Percentiles rank a stretch among this genome's conserved stretches.
phyloP scores from a whole-genome alignment of 805 yeast species.

The Cyberlindnera lachancei region DNA sequence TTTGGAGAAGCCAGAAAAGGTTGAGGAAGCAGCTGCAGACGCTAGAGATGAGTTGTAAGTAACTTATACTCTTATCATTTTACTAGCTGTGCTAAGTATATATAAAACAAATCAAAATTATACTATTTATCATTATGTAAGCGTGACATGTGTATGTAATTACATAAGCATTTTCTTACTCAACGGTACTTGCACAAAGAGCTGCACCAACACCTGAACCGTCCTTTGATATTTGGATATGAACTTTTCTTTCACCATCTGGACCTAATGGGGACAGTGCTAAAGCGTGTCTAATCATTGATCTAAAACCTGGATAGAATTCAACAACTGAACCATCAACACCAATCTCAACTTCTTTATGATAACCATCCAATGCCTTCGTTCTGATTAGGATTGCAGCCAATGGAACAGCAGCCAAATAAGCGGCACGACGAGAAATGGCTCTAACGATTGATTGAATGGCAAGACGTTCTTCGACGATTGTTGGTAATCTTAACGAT shows the following conservation, averaged over 20 bases:
- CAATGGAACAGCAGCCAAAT: slow-evolving; percentile 79
- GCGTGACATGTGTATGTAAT: too few species aligned
- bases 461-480: slow-evolving; percentile 61
- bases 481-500: slow-evolving; percentile 61
- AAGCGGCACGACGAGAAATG: slow-evolving; percentile 84
- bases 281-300: slow-evolving; percentile 73
- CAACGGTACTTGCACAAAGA: slow-evolving; percentile 46
- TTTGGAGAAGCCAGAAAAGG: slow-evolving; percentile 21
- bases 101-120: too few species aligned
- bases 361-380: slow-evolving; percentile 50
- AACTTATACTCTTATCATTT: too few species aligned
- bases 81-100: too few species aligned
- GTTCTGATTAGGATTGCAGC: slow-evolving; percentile 73
- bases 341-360: slow-evolving; percentile 83
- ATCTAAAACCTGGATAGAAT: slow-evolving; percentile 84
- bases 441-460: slow-evolving; percentile 72
- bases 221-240: slow-evolving; percentile 80
- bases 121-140: too few species aligned
- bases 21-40: slow-evolving; percentile 10
- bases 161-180: too few species aligned
- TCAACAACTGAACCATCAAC: slow-evolving; percentile 95
- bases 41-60: slow-evolving; percentile 10
- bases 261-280: slow-evolving; percentile 62
- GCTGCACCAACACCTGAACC: slow-evolving; percentile 99
- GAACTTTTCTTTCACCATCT: slow-evolving; percentile 67